Evolutionary conservation across 225 moss, liverwort and hornwort genomes (phyloP).

Genomic region (Antitrichia curtipendula): DNA sequence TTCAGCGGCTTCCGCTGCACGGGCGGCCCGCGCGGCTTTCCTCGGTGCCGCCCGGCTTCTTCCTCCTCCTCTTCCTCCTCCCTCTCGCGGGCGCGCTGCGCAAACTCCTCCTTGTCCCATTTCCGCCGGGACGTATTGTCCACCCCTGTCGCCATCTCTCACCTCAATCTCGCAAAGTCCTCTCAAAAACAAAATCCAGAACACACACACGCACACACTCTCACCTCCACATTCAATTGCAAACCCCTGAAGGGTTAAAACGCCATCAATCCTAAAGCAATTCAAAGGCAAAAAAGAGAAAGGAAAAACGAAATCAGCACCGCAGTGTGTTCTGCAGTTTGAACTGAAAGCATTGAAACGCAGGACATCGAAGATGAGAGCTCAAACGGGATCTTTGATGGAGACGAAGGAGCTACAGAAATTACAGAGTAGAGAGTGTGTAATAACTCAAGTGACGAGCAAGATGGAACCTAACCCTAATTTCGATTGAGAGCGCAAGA

Average conservation of each 20-base stretch:
- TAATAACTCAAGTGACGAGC: not conserved
- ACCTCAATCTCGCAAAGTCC: not conserved
- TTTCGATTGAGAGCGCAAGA: not conserved
- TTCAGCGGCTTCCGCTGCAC: slow-evolving; percentile 90
- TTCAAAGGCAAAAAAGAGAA: not conserved
- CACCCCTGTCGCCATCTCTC: slow-evolving; percentile 38
- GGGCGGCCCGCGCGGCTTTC: slow-evolving; percentile 73
- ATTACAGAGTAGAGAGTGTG: not conserved
- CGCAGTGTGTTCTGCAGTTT: not conserved
- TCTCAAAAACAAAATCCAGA: not conserved
- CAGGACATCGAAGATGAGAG: not conserved
- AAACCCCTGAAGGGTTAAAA: not conserved
- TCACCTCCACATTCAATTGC: not conserved
- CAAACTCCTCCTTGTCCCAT: slow-evolving; percentile 95
- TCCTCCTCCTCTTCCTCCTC: slow-evolving; percentile 72
- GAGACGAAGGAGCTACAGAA: not conserved
- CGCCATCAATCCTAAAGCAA: not conserved
- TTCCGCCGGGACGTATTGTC: slow-evolving; percentile 92
- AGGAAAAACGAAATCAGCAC: not conserved
- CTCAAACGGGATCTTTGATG: not conserved
- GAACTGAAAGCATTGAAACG: not conserved
- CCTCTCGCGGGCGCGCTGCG: slow-evolving; percentile 70
- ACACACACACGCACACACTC: not conserved
- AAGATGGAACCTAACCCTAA: not conserved
- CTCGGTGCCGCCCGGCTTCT: slow-evolving; percentile 53